Base-by-base conservation (phyloP, 148 eudicot genomes). In the Amaranthus hypochondriacus region DNA sequence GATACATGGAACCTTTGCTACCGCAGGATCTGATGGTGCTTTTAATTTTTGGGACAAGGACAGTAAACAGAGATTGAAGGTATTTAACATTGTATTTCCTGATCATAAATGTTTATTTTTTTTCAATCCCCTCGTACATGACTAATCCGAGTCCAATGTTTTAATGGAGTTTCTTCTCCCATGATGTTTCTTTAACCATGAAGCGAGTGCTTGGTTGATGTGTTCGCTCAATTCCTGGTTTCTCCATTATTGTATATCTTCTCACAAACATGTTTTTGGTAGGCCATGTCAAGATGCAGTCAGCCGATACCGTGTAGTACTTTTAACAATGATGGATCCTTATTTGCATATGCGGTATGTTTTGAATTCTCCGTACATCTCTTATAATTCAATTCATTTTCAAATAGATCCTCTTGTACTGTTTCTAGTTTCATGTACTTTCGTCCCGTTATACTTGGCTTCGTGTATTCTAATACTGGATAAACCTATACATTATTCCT, bases 31-130 rank as follows among this genome's bases (percentile, higher is more conserved):
- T 82, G 98, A 94, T 79, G 98, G 98, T 63, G 86, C 88, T 78
- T 91, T 89, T 74, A 94, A 89, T 76, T 94, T 91, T 76, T 94
- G 98, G 98, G 97, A 94, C 83, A 94, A 94, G 79, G 98, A 94
- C 77, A 94, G 98, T 78, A 94, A 94, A 84, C 98, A 94, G 79
- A 85, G 98, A 77, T 86, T 94, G 48, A 94, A 94, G 95, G 98
- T 94, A 68, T 71, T 64, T 61, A 43, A 54, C 48, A n/a, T 12
- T 53, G 52, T 44, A 10, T 52, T 28, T 28, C 39, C 39, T 28
- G 39, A 28, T 28, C 39, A 28, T 28, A 28, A 28, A 61, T 43
- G 10, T 52, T 65, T 66, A 39, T 52, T 10, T 48, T 62, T 71
- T 65, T 44, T 5, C 42, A 43, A 14, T 49, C 48, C 69, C 10